These are phyloP conservation scores for Vavraia culicis DNA, from an alignment of 371 early-diverging fungal species.

Conservation along the genomic window DNA sequence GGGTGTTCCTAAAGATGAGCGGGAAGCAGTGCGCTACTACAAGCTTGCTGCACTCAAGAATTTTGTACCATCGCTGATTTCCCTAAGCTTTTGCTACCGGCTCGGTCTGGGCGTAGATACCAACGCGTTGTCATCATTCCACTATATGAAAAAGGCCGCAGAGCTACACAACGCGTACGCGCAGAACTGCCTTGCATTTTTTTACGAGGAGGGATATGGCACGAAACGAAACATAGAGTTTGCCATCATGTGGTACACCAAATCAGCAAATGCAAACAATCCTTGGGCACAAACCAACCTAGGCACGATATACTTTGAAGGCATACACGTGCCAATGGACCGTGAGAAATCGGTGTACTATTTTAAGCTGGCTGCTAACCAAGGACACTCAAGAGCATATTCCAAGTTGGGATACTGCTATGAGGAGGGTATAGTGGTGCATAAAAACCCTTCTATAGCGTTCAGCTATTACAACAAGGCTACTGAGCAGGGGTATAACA, in stretches of 20 bases:
- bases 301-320: conserved; percentile 43
- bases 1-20: conserved; percentile 12
- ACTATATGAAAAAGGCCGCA: conserved; percentile 47
- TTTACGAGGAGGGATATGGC: conserved; percentile 61
- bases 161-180: conserved; percentile 63
- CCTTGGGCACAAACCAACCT: conserved; percentile 45
- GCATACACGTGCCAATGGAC: conserved; percentile 47
- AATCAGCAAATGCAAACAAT: conserved; percentile 50
- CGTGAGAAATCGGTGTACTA: conserved; percentile 46
- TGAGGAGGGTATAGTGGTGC: conserved; percentile 21
- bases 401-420: conserved; percentile 36
- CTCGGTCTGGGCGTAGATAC: conserved; percentile 10
- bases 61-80: conserved; percentile 17
- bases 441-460: conserved; percentile 10
- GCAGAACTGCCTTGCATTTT: conserved; percentile 59
- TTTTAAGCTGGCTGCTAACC: conserved; percentile 7
- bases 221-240: conserved; percentile 45
- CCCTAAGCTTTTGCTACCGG: conserved; percentile 26
- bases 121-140: conserved; percentile 10
- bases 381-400: conserved; percentile 30
- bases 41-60: background rate
- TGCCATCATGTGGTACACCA: conserved; percentile 52
- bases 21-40: conserved; percentile 13
- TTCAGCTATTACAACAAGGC: conserved; percentile 17
- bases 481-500: conserved; percentile 7